Percentiles rank a stretch among this genome's conserved stretches.
Conservation (phyloP, 345 rosid species). For the Mercurialis annua region DNA sequence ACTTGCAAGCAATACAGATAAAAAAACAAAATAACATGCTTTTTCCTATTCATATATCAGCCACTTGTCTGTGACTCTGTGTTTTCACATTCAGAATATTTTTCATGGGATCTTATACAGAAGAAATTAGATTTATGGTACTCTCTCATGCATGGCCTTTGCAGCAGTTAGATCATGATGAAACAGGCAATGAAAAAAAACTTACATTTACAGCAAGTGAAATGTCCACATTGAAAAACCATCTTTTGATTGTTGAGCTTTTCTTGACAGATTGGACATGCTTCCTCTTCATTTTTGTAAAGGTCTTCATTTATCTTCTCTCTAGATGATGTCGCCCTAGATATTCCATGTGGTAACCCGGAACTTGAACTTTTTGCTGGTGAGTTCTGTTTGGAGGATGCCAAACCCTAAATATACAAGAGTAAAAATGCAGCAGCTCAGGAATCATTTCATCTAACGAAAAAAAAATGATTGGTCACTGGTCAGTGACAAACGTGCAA, state of each 20-base stretch:
- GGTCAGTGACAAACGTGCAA: not conserved
- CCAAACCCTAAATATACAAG: slow-evolving; percentile 60
- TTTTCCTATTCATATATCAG: no score
- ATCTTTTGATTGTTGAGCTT: slow-evolving; percentile 69
- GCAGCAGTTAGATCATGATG: slow-evolving; percentile 10
- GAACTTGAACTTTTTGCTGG: slow-evolving; percentile 43
- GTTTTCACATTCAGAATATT: no score
- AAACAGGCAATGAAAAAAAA: slow-evolving; percentile 12
- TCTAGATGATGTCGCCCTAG: slow-evolving; percentile 22
- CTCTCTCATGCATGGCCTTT: not conserved
- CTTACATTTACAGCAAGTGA: slow-evolving; percentile 91
- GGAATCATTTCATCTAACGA: not conserved
- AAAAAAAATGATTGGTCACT: not conserved
- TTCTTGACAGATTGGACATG: slow-evolving; percentile 93
- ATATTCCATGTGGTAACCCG: slow-evolving; percentile 35
- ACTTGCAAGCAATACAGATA: no score
- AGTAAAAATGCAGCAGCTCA: not conserved
- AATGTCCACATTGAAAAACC: slow-evolving; percentile 95
- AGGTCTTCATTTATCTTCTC: slow-evolving; percentile 40
- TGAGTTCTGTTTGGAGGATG: slow-evolving; percentile 52
- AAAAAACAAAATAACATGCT: no score
- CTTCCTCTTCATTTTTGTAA: slow-evolving; percentile 50
- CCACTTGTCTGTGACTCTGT: no score
- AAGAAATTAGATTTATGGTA: no score
- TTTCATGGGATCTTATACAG: no score